Evolutionary conservation across 1,139 yeast species (phyloP).

Genomic region (Debaryomyces psychrophilus): DNA sequence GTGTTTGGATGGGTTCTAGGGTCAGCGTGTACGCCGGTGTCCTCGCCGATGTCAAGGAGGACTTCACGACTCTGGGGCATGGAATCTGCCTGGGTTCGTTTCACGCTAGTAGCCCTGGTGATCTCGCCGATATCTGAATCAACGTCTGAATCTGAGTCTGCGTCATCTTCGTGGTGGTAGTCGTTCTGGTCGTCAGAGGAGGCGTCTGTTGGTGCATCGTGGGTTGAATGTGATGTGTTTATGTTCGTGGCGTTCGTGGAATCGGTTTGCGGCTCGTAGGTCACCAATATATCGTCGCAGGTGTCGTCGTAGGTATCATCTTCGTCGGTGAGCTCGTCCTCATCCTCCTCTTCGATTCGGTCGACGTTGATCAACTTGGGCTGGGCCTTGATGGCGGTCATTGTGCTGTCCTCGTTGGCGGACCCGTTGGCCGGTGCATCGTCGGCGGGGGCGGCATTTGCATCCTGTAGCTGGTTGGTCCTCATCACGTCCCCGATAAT

Average conservation of each 20-base stretch:
- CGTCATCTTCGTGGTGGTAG: conserved; percentile 22
- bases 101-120: conserved; percentile 46
- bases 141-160: conserved; percentile 43
- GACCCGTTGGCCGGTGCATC: conserved; percentile 1
- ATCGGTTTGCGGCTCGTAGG: neutral
- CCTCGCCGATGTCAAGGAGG: conserved; percentile 15
- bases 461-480: conserved; percentile 23
- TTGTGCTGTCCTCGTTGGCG: conserved; percentile 33
- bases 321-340: conserved; percentile 34
- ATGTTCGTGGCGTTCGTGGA: conserved; percentile 2
- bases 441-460: conserved; percentile 8
- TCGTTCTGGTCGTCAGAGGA: conserved; percentile 5
- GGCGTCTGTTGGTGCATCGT: conserved; percentile 4
- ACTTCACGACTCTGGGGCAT: conserved; percentile 19
- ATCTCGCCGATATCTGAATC: conserved; percentile 54
- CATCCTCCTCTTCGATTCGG: conserved; percentile 54
- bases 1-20: too few species aligned
- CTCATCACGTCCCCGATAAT: conserved; percentile 53
- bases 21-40: neutral
- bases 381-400: conserved; percentile 72
- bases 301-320: conserved; percentile 16
- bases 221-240: neutral
- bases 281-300: neutral
- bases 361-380: conserved; percentile 66
- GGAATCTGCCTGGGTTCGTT: conserved; percentile 19